Base-by-base conservation (phyloP, 2,329 filamentous ascomycete species). In the Capronia americana region DNA sequence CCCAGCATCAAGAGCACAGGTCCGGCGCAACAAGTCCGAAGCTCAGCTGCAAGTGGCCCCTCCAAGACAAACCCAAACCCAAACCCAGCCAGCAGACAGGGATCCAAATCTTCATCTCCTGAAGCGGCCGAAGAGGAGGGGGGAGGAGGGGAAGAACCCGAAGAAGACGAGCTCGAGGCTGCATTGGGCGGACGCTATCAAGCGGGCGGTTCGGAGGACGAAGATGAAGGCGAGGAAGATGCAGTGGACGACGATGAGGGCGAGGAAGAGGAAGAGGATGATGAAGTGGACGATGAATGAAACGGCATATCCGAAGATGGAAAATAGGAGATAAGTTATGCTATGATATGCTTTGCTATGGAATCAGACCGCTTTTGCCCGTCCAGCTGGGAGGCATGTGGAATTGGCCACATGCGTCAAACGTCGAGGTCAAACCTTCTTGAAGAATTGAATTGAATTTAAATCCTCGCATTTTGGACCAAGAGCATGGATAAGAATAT, bases 161-260 rank as follows among this genome's bases (percentile, higher is more conserved):
- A 58, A 24, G 51, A 60, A 11, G 61, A 54, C 17, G 69, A 69
- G 34, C 44, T 70, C 30, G 69, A 71, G 26, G 67, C 63, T n/a
- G 69, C 67, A 2, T 71, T 71, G 41, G 67, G 66, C 14, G 69
- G 68, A 5, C 57, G 61, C n/a, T 71, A 68, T 57, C 17, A 20
- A 23, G 34, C 38, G 28, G n/a, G 24, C 10, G 26, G 28, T 30
- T 58, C 48, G 48, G 48, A 51, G 4, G 48, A 26, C 14, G 48
- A 55, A 34, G 26, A 8, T n/a, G 53, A 55, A 55, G 26, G 11
- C 17, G 53, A 55, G n/a, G 24, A n/a, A 10, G 53, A 55, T 11
- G 53, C 34, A 17, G 53, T n/a, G 11, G 53, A 55, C 8, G 28
- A 55, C 24, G 53, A 55, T 10, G 28, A 55, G 26, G 48, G 20